These are phyloP conservation scores for Cucumis melo DNA, from an alignment of 306 rosid species.

Conservation along the genomic window DNA sequence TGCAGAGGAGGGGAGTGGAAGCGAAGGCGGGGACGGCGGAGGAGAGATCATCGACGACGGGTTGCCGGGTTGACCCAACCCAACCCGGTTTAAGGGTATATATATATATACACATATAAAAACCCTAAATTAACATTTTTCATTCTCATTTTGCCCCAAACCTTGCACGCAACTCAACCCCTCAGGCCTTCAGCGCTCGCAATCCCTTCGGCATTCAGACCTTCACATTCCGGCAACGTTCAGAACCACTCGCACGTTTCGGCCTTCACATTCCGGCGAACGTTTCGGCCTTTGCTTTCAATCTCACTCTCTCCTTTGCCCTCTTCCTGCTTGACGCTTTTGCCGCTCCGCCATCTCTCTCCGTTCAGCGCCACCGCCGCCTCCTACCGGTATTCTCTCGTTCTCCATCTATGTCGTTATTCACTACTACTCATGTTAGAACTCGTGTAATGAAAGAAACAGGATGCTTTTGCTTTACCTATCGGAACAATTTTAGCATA, in stretches of 20 bases:
- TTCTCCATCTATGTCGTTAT: not conserved
- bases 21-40: not conserved
- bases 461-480: not conserved
- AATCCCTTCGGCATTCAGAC: too few species aligned
- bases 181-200: too few species aligned
- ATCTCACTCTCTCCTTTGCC: not conserved
- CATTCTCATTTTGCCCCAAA: too few species aligned
- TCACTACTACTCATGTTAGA: not conserved
- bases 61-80: too few species aligned
- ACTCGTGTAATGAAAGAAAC: not conserved
- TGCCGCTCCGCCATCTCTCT: not conserved
- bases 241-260: too few species aligned
- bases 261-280: too few species aligned
- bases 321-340: not conserved
- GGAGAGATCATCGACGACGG: not conserved
- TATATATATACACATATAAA: too few species aligned
- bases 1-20: conserved; percentile 43
- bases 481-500: not conserved
- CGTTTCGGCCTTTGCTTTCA: not conserved
- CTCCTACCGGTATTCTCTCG: not conserved
- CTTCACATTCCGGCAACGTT: too few species aligned
- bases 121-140: too few species aligned
- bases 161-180: too few species aligned
- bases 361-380: not conserved
- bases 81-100: too few species aligned